These are phyloP conservation scores for Phaffia australis DNA, from an alignment of 768 basidiomycete genomes.

Conservation along the genomic window DNA sequence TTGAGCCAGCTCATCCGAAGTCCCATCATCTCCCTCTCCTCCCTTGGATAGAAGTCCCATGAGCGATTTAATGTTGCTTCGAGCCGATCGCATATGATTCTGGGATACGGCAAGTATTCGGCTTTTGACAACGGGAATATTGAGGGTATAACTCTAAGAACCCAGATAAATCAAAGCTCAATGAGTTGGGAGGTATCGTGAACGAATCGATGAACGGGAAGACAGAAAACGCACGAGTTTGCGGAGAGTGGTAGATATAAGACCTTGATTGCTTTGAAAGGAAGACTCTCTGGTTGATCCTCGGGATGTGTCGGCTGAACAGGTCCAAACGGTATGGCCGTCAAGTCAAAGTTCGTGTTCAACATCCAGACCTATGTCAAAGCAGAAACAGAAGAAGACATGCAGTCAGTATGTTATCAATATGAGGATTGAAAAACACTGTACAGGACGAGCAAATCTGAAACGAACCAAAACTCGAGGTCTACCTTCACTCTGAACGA, in stretches of 20 bases:
- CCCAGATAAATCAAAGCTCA: not conserved
- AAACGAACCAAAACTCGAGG: constrained; percentile 63
- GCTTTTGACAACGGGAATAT: constrained; percentile 38
- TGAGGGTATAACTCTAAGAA: not conserved
- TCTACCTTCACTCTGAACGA: no score
- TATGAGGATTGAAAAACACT: no score
- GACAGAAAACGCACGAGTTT: not conserved
- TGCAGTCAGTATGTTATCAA: no score
- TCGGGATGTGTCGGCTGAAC: constrained; percentile 48
- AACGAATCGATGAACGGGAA: not conserved
- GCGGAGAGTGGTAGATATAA: not conserved
- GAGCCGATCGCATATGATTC: constrained; percentile 61
- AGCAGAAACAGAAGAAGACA: not conserved
- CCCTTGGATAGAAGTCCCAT: constrained; percentile 38
- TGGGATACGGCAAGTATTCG: constrained; percentile 76
- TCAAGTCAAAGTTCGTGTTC: constrained; percentile 72
- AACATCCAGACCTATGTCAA: constrained; percentile 74
- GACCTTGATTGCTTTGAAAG: constrained; percentile 8
- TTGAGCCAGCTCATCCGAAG: constrained; percentile 38
- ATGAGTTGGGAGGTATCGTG: not conserved
- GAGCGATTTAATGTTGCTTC: constrained; percentile 64
- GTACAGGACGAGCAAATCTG: not conserved
- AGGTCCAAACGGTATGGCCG: constrained; percentile 46
- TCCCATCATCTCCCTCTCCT: constrained; percentile 32
- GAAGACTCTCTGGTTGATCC: constrained; percentile 48